Conservation (phyloP, 129 eudicot genomes). For the Flaveria bidentis region DNA sequence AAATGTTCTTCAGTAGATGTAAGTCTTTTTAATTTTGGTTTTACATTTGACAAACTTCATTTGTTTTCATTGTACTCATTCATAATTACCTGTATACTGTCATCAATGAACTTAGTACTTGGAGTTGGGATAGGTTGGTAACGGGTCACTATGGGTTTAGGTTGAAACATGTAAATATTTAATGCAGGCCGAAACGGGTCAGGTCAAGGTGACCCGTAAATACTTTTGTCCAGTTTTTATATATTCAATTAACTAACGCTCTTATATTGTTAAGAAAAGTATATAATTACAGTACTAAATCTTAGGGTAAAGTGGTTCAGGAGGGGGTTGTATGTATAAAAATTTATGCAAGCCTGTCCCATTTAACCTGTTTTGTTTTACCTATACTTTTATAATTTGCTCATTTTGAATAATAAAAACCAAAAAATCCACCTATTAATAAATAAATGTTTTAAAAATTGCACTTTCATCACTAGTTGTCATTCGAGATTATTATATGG, state of each 20-base stretch:
- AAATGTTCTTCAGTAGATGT: conserved; percentile 72
- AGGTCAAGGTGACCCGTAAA: not conserved
- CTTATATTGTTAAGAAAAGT: no score
- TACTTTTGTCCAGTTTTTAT: not conserved
- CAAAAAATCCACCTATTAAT: not conserved
- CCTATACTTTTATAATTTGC: no score
- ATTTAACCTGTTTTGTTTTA: no score
- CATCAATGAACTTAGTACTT: no score
- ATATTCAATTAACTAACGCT: no score
- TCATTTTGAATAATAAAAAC: not conserved
- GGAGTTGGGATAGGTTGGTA: not conserved
- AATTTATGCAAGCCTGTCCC: no score
- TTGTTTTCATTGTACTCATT: not conserved
- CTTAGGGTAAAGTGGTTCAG: no score
- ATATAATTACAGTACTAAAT: no score
- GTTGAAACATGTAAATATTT: not conserved
- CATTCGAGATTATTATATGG: not conserved
- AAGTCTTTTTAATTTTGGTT: conserved; percentile 26
- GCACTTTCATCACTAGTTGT: not conserved
- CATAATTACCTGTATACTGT: not conserved
- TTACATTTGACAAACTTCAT: not conserved
- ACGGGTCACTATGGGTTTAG: not conserved
- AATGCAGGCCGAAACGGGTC: not conserved
- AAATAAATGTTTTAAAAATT: not conserved
- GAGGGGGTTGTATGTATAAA: no score